Conservation (phyloP, 805 yeast species). For the Limtongia smithiae region DNA sequence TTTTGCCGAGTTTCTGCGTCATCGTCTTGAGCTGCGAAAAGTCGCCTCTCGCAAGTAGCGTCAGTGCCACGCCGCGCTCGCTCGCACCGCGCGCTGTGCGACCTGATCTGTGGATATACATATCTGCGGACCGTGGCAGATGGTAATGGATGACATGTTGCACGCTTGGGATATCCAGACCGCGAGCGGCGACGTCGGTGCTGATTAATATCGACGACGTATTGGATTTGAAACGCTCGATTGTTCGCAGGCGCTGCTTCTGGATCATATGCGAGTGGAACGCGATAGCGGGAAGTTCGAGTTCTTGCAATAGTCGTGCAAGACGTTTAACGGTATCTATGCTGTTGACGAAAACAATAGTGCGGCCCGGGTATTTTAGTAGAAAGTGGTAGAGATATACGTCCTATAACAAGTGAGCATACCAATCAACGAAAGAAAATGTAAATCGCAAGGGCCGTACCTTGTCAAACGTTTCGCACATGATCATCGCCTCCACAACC, state of each 20-base stretch:
- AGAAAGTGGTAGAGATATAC: constrained; percentile 83
- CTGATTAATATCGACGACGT: constrained; percentile 66
- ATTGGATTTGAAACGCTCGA: constrained; percentile 66
- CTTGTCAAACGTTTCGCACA: constrained; percentile 85
- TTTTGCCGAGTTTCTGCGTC: constrained; percentile 52
- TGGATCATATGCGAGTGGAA: constrained; percentile 94
- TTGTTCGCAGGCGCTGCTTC: constrained; percentile 79
- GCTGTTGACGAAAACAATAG: constrained; percentile 90
- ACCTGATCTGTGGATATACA: constrained; percentile 93
- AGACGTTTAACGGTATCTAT: constrained; percentile 89
- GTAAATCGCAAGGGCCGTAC: constrained; percentile 1
- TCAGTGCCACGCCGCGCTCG: constrained; percentile 87
- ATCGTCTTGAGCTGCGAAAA: constrained; percentile 82
- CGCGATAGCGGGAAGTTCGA: constrained; percentile 64
- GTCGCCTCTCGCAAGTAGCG: constrained; percentile 91
- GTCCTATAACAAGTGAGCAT: constrained; percentile 43
- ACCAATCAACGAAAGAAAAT: neutral
- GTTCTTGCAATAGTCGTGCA: constrained; percentile 66
- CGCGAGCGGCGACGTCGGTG: constrained; percentile 98
- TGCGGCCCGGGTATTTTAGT: constrained; percentile 79
- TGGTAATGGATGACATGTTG: constrained; percentile 96
- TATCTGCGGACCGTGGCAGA: constrained; percentile 89
- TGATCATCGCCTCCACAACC: constrained; percentile 81
- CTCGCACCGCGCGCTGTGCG: constrained; percentile 96
- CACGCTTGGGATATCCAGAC: constrained; percentile 85